A percentile compares a stretch with the other conserved stretches of the same genome.
phyloP scores from a whole-genome alignment of 768 basidiomycete genomes.

The Suillus spraguei region DNA sequence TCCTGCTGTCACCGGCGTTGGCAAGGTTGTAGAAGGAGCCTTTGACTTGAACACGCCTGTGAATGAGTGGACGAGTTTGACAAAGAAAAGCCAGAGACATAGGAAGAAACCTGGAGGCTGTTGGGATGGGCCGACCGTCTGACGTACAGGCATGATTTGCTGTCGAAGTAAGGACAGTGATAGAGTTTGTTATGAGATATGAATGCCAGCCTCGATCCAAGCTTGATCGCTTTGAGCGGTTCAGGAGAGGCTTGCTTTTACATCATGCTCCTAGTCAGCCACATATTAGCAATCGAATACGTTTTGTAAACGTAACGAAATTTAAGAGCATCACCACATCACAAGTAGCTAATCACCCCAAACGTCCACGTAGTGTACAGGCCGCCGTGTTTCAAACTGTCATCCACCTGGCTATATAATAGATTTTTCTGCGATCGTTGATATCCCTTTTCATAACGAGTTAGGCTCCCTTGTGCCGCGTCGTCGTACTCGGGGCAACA shows the following conservation, averaged over 20 bases:
- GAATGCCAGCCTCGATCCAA: background rate
- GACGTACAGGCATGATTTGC: slow-evolving; percentile 6
- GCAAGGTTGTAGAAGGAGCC: background rate
- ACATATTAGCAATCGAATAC: slow-evolving; percentile 3
- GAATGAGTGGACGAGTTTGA: slow-evolving; percentile 7
- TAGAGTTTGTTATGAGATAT: background rate
- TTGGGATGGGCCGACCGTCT: slow-evolving; percentile 1
- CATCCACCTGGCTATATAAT: background rate
- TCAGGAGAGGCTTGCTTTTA: slow-evolving; percentile 9
- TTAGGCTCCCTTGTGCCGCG: background rate
- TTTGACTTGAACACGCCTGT: slow-evolving; percentile 7
- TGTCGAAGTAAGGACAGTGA: slow-evolving; percentile 9
- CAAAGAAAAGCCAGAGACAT: slow-evolving; percentile 11
- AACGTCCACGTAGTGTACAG: background rate
- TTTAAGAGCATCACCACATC: background rate
- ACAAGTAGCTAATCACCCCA: background rate
- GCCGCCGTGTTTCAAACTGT: background rate
- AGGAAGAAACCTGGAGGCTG: slow-evolving; percentile 6
- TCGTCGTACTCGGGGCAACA: background rate
- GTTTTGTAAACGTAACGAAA: slow-evolving; percentile 5
- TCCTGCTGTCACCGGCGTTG: slow-evolving; percentile 8
- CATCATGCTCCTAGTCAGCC: slow-evolving; percentile 5
- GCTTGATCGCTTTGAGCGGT: background rate
- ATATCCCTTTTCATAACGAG: background rate
- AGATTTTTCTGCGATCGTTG: background rate